phyloP scores from a whole-genome alignment of 2,329 filamentous ascomycete species.

The Geosmithia morbida region DNA sequence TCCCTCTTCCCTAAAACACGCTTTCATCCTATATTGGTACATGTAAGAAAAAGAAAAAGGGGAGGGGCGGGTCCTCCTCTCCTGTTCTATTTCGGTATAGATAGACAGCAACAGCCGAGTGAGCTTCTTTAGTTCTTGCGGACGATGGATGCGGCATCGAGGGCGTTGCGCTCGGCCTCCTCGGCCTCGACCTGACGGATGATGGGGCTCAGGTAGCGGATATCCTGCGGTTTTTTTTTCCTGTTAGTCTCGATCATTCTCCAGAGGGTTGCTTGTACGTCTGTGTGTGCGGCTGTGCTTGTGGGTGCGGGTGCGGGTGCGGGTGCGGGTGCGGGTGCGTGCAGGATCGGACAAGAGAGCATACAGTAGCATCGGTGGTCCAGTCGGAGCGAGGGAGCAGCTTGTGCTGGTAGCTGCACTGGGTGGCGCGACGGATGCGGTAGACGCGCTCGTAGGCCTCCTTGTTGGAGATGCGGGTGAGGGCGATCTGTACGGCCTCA shows the following conservation, averaged over 20 bases:
- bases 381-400: constrained; percentile 47
- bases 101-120: neutral
- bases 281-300: neutral
- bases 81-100: neutral
- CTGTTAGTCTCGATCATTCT: no score
- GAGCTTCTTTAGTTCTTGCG: constrained; percentile 24
- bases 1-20: neutral
- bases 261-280: neutral
- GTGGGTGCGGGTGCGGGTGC: no score
- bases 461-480: constrained; percentile 81
- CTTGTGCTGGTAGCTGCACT: constrained; percentile 53
- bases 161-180: constrained; percentile 34
- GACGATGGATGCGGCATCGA: constrained; percentile 34
- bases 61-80: neutral
- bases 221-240: constrained; percentile 21
- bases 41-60: no score
- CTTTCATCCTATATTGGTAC: neutral
- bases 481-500: constrained; percentile 70
- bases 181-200: constrained; percentile 35
- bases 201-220: constrained; percentile 37
- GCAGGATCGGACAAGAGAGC: neutral
- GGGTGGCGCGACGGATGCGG: constrained; percentile 89
- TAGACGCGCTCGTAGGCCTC: constrained; percentile 94
- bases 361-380: constrained; percentile 41
- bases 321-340: no score